These are phyloP conservation scores for Schrenkiella parvula DNA, from an alignment of 345 rosid species.

Conservation along the genomic window DNA sequence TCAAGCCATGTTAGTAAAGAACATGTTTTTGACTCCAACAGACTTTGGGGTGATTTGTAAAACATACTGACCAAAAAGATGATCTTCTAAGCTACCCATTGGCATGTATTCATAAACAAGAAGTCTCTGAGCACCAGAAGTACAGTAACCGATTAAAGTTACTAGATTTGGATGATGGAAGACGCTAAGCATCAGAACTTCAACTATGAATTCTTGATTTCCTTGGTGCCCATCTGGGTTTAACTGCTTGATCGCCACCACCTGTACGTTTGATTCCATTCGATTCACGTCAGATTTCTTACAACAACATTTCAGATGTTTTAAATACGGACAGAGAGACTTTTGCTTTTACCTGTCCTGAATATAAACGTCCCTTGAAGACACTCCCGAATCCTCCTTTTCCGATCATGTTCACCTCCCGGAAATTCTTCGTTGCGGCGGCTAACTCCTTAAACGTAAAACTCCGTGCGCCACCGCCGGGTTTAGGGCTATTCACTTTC, in stretches of 20 bases:
- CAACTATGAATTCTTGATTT: constrained; percentile 86
- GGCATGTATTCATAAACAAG: constrained; percentile 94
- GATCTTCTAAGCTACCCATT: constrained; percentile 93
- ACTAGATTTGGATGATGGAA: constrained; percentile 81
- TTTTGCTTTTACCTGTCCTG: constrained; percentile 52
- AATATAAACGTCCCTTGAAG: constrained; percentile 69
- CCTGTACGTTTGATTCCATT: constrained; percentile 40
- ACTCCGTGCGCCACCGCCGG: constrained; percentile 59
- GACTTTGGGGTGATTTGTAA: background rate
- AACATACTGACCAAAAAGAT: constrained; percentile 65
- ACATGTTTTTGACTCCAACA: background rate
- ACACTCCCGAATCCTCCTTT: constrained; percentile 98
- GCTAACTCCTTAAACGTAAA: constrained; percentile 84
- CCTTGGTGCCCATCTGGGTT: constrained; percentile 89
- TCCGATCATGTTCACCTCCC: constrained; percentile 68
- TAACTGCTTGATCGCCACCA: constrained; percentile 86
- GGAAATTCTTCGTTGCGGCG: constrained; percentile 63
- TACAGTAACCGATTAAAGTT: constrained; percentile 81
- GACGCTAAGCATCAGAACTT: constrained; percentile 88
- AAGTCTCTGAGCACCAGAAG: constrained; percentile 84
- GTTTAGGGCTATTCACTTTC: constrained; percentile 36
- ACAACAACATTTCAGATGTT: background rate
- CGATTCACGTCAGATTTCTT: background rate
- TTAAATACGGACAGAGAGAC: background rate
- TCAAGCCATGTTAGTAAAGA: background rate